Evolutionary conservation across 2,329 filamentous ascomycete genomes (phyloP), one percentile per base, ranked within the genome.

Genomic region (Monascus ruber): DNA sequence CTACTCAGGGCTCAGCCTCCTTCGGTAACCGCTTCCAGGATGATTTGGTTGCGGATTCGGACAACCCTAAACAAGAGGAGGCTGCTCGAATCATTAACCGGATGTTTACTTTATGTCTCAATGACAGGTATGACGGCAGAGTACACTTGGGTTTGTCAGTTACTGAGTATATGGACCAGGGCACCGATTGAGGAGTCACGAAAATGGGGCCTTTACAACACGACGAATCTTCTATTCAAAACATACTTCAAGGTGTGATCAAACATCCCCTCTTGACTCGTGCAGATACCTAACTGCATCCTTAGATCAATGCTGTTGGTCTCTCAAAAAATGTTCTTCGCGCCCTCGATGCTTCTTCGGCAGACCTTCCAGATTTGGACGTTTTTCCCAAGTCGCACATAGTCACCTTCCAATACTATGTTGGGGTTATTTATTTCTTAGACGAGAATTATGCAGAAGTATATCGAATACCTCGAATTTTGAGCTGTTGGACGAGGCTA

Each of bases 201-300:
- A 39, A 98, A 96, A 75, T 98, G 91, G 91, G 93, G 86, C 5
- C 84, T 94, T 35, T 98, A 98, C 68, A 88, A 87, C 60, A 81
- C 89, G 48, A 86, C 88, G 55, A 96, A 94, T 57, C 74, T 98
- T 5, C 72, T 95, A 9, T 98, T 98, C 76, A 96, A 96, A 65
- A 96, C 88, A 1, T 95, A 96, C 62, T 98, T 98, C 70, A 93
- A 85, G 65, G 72, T 72, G 60, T 31, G 37, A 28, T 29, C 24
- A 33, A 5, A 11, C 29, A 27, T n/a, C n/a, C 4, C 6, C 6
- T 7, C 33, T 8, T 26, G 33, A 9, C 6, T 34, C 4, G 5
- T 8, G n/a, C 6, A 24, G 6, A n/a, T 37, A 4, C 34, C 44
- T 46, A 32, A 47, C 38, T 42, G 6, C 24, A 40, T 39, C 11